These are phyloP conservation scores for Nannochloropsis salina DNA, from an alignment of 108 stramenopile species.

Conservation along the genomic window DNA sequence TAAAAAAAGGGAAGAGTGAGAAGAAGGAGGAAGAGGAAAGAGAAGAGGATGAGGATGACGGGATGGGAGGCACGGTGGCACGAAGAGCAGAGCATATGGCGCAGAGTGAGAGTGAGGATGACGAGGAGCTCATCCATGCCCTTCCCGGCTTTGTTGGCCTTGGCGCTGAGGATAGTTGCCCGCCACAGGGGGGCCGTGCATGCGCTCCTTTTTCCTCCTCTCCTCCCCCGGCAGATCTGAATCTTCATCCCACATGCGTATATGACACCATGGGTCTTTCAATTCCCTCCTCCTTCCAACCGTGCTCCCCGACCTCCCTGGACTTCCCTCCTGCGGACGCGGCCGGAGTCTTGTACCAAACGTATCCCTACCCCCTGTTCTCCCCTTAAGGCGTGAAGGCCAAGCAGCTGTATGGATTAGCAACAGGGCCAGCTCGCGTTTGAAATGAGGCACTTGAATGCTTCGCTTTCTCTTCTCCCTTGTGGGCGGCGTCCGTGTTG, in stretches of 20 bases:
- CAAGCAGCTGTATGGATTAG: too few species aligned
- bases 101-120: not conserved
- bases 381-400: too few species aligned
- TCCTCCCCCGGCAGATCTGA: not conserved
- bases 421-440: too few species aligned
- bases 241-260: not conserved
- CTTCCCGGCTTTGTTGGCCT: not conserved
- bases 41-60: not conserved
- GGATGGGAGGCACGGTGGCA: not conserved
- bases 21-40: not conserved
- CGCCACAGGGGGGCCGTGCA: too few species aligned
- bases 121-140: not conserved
- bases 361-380: too few species aligned
- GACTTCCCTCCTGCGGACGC: too few species aligned
- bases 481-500: too few species aligned
- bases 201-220: not conserved
- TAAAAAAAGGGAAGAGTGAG: not conserved
- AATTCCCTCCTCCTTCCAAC: not conserved
- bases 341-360: too few species aligned
- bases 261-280: not conserved
- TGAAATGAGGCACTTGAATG: too few species aligned
- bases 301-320: not conserved
- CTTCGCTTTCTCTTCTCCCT: too few species aligned
- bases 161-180: not conserved
- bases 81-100: not conserved